Evolutionary conservation across 106 monocot species (phyloP).

Genomic region (Phalaenopsis aphrodite): DNA sequence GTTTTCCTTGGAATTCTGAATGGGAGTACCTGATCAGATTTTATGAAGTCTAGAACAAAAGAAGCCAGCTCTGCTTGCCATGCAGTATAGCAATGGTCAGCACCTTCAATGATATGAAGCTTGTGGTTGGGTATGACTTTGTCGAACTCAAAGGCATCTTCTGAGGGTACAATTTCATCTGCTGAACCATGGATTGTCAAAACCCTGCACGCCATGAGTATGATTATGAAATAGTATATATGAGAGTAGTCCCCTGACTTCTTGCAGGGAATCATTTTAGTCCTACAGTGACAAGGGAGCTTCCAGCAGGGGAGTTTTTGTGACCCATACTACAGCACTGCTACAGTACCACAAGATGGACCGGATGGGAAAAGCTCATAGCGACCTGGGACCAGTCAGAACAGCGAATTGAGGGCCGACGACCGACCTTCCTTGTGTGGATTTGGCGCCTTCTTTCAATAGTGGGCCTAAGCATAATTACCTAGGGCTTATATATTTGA

Average conservation of each 20-base stretch:
- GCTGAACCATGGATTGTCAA: conserved; percentile 76
- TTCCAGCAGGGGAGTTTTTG: too few relatives aligned
- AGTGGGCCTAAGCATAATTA: too few relatives aligned
- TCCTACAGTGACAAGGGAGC: too few relatives aligned
- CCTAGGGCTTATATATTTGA: too few relatives aligned
- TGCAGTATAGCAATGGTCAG: conserved; percentile 49
- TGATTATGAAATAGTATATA: background rate
- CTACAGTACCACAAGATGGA: too few relatives aligned
- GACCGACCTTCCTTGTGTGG: too few relatives aligned
- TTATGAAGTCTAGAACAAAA: conserved; percentile 55
- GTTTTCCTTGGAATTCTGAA: background rate
- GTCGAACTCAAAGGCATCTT: conserved; percentile 47
- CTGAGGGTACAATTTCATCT: conserved; percentile 55
- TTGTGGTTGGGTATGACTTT: conserved; percentile 50
- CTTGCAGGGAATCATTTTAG: too few relatives aligned
- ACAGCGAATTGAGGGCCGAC: too few relatives aligned
- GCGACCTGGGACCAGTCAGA: too few relatives aligned
- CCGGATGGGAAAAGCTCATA: too few relatives aligned
- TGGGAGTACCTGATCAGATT: conserved; percentile 3
- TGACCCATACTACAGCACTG: too few relatives aligned
- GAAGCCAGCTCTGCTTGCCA: conserved; percentile 43
- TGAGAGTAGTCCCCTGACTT: background rate
- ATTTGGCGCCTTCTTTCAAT: too few relatives aligned
- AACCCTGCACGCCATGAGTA: conserved; percentile 25
- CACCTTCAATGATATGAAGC: conserved; percentile 52